Evolutionary conservation across 2,329 filamentous ascomycete genomes (phyloP).

Genomic region (Aspergillus sclerotialis): DNA sequence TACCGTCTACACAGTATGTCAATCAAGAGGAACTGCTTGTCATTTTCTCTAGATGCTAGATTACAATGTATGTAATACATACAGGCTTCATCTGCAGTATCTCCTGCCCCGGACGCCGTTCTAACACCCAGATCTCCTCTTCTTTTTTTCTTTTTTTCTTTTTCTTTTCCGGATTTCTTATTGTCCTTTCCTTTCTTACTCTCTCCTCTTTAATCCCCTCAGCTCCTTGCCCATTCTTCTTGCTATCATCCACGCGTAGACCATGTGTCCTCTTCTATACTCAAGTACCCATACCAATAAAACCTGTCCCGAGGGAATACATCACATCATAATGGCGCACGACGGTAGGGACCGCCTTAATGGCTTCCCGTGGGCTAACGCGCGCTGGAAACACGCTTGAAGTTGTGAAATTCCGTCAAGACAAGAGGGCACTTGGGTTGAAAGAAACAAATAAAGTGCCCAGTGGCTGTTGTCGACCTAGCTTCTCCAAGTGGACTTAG

Average conservation of each 20-base stretch:
- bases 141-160: conserved; percentile 14
- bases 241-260: conserved; percentile 1
- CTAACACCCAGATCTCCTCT: conserved; percentile 20
- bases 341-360: no score
- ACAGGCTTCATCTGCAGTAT: neutral
- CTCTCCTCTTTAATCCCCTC: conserved; percentile 1
- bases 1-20: neutral
- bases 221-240: neutral
- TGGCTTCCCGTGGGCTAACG: no score
- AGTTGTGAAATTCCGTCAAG: neutral
- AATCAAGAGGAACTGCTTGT: conserved; percentile 19
- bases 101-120: conserved; percentile 2
- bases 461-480: neutral
- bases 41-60: conserved; percentile 24
- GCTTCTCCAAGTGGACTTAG: neutral
- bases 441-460: neutral
- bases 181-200: conserved; percentile 1
- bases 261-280: conserved; percentile 2
- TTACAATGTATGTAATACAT: conserved; percentile 2
- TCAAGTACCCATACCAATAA: neutral
- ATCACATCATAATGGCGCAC: no score
- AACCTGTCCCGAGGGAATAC: no score
- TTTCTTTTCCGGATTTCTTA: conserved; percentile 6
- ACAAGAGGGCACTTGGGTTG: neutral
- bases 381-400: no score